These are phyloP conservation scores for Hanseniaspora mollemarum DNA, from an alignment of 805 yeast species.

Conservation along the genomic window DNA sequence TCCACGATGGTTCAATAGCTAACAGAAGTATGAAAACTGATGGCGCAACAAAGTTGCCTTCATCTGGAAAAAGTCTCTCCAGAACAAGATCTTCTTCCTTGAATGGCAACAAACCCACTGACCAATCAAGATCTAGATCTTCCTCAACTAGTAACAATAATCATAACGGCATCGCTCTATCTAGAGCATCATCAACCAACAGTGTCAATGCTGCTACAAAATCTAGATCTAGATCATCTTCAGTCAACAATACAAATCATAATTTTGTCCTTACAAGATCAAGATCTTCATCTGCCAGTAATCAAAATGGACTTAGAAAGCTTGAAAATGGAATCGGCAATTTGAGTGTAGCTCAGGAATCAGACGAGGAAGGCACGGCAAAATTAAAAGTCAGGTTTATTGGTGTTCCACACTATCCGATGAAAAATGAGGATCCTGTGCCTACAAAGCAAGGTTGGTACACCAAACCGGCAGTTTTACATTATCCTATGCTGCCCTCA, in stretches of 20 bases:
- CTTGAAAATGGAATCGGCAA: conserved; percentile 2
- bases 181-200: conserved; percentile 1
- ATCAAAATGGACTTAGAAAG: neutral
- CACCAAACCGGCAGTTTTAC: conserved; percentile 29
- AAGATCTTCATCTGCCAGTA: conserved; percentile 29
- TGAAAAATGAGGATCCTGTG: conserved; percentile 25
- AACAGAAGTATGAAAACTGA: conserved; percentile 1
- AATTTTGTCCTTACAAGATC: conserved; percentile 19
- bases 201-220: conserved; percentile 17
- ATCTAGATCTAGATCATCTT: conserved; percentile 17
- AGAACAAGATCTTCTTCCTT: neutral
- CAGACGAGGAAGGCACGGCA: neutral
- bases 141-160: neutral
- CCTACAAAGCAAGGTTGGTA: conserved; percentile 32
- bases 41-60: neutral
- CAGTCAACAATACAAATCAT: conserved; percentile 11
- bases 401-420: conserved; percentile 28
- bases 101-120: neutral
- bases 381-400: conserved; percentile 28
- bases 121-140: neutral
- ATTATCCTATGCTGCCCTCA: conserved; percentile 28
- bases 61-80: neutral
- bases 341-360: neutral
- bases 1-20: neutral
- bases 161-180: too few species aligned